Conservation (phyloP, 257 asterid species). For the Leonotis leonurus region DNA sequence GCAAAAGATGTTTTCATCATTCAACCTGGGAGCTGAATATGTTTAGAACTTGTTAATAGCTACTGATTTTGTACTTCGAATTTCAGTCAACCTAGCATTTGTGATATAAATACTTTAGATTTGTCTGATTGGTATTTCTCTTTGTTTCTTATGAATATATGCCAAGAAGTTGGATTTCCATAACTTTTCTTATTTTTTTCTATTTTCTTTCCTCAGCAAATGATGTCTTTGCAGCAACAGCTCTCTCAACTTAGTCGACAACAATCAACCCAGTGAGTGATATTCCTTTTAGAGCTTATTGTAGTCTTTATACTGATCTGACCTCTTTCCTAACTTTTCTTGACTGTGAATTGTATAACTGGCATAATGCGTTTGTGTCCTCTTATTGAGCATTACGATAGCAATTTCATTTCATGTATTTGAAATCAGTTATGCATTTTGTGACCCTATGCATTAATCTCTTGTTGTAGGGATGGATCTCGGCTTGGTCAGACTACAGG, state of each 20-base stretch:
- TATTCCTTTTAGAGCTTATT: neutral
- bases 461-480: slow-evolving; percentile 38
- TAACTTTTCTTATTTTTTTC: neutral
- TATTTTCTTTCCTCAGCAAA: slow-evolving; percentile 30
- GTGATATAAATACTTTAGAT: neutral
- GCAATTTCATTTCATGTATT: neutral
- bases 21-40: neutral
- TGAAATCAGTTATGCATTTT: neutral
- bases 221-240: slow-evolving; percentile 41
- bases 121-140: neutral
- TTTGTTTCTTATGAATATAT: neutral
- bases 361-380: neutral
- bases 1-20: neutral
- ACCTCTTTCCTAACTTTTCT: neutral
- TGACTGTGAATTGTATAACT: neutral
- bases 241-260: slow-evolving; percentile 39
- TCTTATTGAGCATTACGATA: neutral
- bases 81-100: neutral
- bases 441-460: no score
- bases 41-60: neutral
- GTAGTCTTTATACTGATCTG: neutral
- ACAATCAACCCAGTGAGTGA: slow-evolving; percentile 36
- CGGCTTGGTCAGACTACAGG: slow-evolving; percentile 32
- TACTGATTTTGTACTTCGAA: neutral
- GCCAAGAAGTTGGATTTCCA: neutral